Conservation (phyloP, 129 eudicot genomes). For the Logfia minima region DNA sequence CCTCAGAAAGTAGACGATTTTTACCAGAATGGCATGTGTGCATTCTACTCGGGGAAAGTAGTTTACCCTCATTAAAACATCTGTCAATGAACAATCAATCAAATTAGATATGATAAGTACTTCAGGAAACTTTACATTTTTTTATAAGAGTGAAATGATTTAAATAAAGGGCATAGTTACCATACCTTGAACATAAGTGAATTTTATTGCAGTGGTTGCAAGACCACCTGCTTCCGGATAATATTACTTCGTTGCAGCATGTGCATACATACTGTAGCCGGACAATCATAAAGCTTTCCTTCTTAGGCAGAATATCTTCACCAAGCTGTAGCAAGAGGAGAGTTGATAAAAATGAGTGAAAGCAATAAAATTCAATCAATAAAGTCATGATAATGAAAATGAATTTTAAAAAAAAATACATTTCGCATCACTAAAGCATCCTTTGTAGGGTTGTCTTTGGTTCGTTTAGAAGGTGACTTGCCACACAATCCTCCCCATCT, state of each 20-base stretch:
- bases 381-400: background rate
- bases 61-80: conserved; percentile 38
- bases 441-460: conserved; percentile 41
- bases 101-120: background rate
- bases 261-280: conserved; percentile 54
- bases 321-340: conserved; percentile 46
- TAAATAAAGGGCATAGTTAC: background rate
- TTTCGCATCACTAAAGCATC: conserved; percentile 70
- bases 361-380: background rate
- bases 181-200: conserved; percentile 63
- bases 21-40: conserved; percentile 50
- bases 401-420: conserved; percentile 27
- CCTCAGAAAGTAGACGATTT: conserved; percentile 49
- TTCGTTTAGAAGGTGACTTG: conserved; percentile 44
- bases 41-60: conserved; percentile 15
- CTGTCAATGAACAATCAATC: conserved; percentile 32
- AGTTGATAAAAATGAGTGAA: background rate
- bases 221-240: conserved; percentile 61
- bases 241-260: conserved; percentile 58
- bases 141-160: background rate
- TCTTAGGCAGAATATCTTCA: conserved; percentile 35
- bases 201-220: conserved; percentile 61
- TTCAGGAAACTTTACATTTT: background rate
- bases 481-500: conserved; percentile 33
- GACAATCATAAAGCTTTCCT: conserved; percentile 59